These are phyloP conservation scores for Trebouxiophyceae sp. DNA, from an alignment of 163 green algal genomes.

Conservation along the genomic window DNA sequence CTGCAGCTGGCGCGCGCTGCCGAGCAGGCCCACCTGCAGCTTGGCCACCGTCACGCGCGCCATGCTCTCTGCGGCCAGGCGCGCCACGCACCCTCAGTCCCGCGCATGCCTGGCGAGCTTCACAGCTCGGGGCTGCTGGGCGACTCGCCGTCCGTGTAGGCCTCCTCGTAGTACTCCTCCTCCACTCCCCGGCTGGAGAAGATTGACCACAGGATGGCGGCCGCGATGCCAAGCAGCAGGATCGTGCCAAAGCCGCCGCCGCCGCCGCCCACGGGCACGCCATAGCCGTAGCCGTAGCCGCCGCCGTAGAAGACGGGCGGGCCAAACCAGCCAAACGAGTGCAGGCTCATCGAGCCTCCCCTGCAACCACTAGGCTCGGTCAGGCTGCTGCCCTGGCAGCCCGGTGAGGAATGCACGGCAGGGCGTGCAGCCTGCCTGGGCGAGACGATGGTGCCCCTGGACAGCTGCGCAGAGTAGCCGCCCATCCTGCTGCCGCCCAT, in stretches of 20 bases:
- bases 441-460: too few species aligned
- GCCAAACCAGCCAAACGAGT: background rate
- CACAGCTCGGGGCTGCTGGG: background rate
- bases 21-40: slow-evolving; percentile 85
- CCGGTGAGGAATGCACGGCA: too few species aligned
- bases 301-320: background rate
- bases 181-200: background rate
- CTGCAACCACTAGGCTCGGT: too few species aligned
- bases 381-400: too few species aligned
- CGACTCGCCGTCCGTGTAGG: background rate
- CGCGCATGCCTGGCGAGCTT: background rate
- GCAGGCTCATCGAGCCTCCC: too few species aligned
- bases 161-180: too few species aligned
- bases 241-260: background rate
- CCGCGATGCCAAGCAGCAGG: background rate
- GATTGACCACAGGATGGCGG: background rate
- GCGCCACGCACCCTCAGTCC: background rate
- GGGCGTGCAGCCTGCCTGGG: too few species aligned
- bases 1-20: slow-evolving; percentile 73
- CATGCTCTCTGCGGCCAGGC: background rate
- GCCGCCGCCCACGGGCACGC: background rate
- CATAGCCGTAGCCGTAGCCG: slow-evolving; percentile 2
- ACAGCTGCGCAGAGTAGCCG: too few species aligned
- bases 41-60: slow-evolving; percentile 28
- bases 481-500: too few species aligned